Conservation (phyloP, 2,329 filamentous ascomycete species). For the Thermomyces lanuginosus region DNA sequence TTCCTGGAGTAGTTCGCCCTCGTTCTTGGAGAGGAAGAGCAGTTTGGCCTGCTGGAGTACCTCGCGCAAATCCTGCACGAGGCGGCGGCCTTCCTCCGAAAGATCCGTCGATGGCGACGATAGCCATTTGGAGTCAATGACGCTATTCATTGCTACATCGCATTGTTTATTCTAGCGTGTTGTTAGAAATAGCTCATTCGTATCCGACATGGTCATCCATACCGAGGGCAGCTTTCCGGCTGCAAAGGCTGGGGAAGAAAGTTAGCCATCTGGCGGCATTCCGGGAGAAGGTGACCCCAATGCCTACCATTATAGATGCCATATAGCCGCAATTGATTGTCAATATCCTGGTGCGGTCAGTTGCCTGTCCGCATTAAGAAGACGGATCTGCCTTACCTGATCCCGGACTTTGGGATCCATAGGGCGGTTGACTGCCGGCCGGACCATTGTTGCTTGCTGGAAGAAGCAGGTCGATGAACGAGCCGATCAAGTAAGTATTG, state of each 20-base stretch:
- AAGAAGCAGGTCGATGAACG: no score
- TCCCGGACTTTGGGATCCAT: conserved; percentile 62
- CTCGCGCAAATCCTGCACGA: conserved; percentile 60
- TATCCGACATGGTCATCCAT: conserved; percentile 21
- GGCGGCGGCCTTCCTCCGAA: conserved; percentile 62
- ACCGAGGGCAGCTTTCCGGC: conserved; percentile 82
- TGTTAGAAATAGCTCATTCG: background rate
- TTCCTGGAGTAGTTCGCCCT: conserved; percentile 85
- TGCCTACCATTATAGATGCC: conserved; percentile 55
- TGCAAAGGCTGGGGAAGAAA: conserved; percentile 50
- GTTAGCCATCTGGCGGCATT: conserved; percentile 10
- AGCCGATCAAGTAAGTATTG: no score
- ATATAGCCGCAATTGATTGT: conserved; percentile 86
- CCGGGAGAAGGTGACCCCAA: background rate
- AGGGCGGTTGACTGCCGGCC: conserved; percentile 49
- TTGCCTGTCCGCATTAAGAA: background rate
- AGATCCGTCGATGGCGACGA: conserved; percentile 57
- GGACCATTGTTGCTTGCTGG: conserved; percentile 4
- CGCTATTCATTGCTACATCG: conserved; percentile 83
- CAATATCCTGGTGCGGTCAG: conserved; percentile 46
- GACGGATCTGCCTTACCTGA: conserved; percentile 29
- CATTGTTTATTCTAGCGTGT: conserved; percentile 69
- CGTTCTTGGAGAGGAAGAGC: conserved; percentile 80
- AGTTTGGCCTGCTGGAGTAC: conserved; percentile 74
- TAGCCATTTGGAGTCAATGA: conserved; percentile 55